These are phyloP conservation scores for Luffa acutangula DNA, from an alignment of 306 rosid genomes.

Conservation along the genomic window DNA sequence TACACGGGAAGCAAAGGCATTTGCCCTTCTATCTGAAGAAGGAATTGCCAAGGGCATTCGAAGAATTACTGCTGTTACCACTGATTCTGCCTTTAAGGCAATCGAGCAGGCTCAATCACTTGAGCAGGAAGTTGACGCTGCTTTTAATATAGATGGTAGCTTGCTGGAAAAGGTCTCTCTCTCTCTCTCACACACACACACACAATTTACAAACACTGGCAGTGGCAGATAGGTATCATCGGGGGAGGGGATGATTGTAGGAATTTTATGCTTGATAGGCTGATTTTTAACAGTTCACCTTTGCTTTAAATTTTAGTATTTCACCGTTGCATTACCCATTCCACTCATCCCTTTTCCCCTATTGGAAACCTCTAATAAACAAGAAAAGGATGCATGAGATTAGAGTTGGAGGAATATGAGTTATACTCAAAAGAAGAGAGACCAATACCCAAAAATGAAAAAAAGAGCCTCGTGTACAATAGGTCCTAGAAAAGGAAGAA, in stretches of 20 bases:
- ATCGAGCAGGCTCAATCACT: conserved; percentile 45
- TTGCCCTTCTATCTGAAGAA: conserved; percentile 93
- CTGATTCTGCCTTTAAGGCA: conserved; percentile 58
- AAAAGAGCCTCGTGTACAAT: background rate
- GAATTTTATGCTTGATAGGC: background rate
- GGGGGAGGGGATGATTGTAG: background rate
- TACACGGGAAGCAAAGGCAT: conserved; percentile 85
- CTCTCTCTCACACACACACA: background rate
- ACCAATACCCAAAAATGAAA: background rate
- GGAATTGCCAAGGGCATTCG: conserved; percentile 95
- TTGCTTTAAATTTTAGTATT: background rate
- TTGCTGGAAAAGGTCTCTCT: conserved; percentile 69
- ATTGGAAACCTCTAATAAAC: background rate
- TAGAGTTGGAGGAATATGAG: background rate
- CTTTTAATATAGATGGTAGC: conserved; percentile 51
- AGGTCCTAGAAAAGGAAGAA: background rate
- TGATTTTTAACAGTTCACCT: background rate
- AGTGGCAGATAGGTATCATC: background rate
- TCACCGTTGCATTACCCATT: background rate
- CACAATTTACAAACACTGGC: background rate
- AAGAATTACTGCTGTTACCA: conserved; percentile 92
- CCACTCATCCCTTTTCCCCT: background rate
- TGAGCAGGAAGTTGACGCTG: conserved; percentile 69
- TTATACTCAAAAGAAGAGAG: background rate
- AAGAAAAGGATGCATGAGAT: background rate